These are phyloP conservation scores for Microbotryum violaceum DNA, from an alignment of 1,284 basidiomycete genomes.

Conservation along the genomic window DNA sequence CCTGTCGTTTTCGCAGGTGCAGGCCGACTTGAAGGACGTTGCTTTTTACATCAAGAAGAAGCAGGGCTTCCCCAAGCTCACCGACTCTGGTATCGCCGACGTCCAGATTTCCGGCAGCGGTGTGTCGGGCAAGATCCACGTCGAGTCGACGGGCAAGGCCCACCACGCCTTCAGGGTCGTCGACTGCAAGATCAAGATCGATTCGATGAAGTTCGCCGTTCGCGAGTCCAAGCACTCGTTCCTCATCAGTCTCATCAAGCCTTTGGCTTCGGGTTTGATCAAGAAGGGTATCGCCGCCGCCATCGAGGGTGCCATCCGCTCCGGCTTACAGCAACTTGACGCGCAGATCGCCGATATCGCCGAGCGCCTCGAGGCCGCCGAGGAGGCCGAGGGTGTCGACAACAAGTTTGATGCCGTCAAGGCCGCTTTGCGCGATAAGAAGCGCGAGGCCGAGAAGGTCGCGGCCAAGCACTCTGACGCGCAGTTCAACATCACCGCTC, in stretches of 20 bases:
- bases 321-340: constrained; percentile 76
- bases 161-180: constrained; percentile 67
- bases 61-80: constrained; percentile 67
- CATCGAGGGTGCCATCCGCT: constrained; percentile 64
- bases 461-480: constrained; percentile 37
- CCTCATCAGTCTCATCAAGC: constrained; percentile 44
- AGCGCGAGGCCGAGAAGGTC: constrained; percentile 41
- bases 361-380: constrained; percentile 65
- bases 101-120: constrained; percentile 70
- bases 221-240: constrained; percentile 85
- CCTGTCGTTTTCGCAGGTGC: constrained; percentile 73
- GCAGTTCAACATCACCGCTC: constrained; percentile 23
- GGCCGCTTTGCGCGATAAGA: constrained; percentile 51
- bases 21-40: constrained; percentile 88
- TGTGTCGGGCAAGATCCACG: constrained; percentile 51
- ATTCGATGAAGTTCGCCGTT: constrained; percentile 80
- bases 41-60: constrained; percentile 54
- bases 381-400: constrained; percentile 49
- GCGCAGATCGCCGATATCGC: constrained; percentile 74
- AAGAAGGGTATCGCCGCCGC: constrained; percentile 87
- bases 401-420: constrained; percentile 46
- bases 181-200: constrained; percentile 62
- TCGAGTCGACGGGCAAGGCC: constrained; percentile 41
- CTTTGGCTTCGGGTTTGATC: constrained; percentile 68
- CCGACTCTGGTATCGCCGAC: constrained; percentile 86